Percentiles rank a stretch among this genome's conserved stretches.
Conservation (phyloP, 1,284 basidiomycete genomes). For the Mycena citricolor region DNA sequence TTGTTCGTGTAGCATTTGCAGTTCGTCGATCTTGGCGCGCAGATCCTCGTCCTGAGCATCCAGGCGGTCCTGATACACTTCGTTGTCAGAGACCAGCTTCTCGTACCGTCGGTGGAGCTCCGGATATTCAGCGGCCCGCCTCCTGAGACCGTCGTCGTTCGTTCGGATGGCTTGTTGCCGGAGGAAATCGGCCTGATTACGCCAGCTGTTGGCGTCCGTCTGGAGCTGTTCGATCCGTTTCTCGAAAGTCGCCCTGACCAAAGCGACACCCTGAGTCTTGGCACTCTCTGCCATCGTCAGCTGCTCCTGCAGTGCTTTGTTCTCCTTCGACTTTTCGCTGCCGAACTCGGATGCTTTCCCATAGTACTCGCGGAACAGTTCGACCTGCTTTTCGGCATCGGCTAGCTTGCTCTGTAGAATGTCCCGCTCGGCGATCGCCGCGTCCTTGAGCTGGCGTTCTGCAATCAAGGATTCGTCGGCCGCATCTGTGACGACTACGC, state of each 20-base stretch:
- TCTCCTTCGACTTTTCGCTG: slow-evolving; percentile 46
- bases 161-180: slow-evolving; percentile 56
- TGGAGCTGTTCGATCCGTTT: slow-evolving; percentile 44
- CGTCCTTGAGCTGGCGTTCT: slow-evolving; percentile 14
- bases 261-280: slow-evolving; percentile 51
- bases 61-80: slow-evolving; percentile 18
- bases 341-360: slow-evolving; percentile 49
- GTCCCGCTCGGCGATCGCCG: slow-evolving; percentile 17
- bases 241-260: slow-evolving; percentile 48
- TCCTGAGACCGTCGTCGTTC: slow-evolving; percentile 56
- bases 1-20: slow-evolving; percentile 25
- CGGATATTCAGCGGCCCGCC: slow-evolving; percentile 52
- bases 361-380: slow-evolving; percentile 54
- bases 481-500: neutral
- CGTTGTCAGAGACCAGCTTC: slow-evolving; percentile 22
- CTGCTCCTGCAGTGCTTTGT: slow-evolving; percentile 50
- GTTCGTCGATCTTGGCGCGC: slow-evolving; percentile 26
- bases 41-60: slow-evolving; percentile 26
- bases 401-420: slow-evolving; percentile 20
- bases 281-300: slow-evolving; percentile 49
- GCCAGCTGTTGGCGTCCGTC: slow-evolving; percentile 46
- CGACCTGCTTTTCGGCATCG: slow-evolving; percentile 26
- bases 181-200: slow-evolving; percentile 43
- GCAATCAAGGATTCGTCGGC: slow-evolving; percentile 9
- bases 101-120: slow-evolving; percentile 39